phyloP scores from a whole-genome alignment of 176 grass and related monocot species.

The Pontederia crassipes region DNA sequence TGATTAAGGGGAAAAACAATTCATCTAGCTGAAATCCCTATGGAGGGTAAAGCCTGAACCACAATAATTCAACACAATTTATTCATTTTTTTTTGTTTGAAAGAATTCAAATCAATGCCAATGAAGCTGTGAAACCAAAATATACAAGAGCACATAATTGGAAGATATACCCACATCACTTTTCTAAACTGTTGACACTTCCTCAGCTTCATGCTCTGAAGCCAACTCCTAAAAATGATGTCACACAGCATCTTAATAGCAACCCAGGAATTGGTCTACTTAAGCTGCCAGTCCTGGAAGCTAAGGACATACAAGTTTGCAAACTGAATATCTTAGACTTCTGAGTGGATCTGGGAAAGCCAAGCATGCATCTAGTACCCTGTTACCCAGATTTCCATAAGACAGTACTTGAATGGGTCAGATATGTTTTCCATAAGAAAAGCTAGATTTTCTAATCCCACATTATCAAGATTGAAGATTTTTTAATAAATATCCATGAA shows the following conservation, averaged over 20 bases:
- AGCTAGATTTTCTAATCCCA: slow-evolving; percentile 7
- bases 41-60: no score
- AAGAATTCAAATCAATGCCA: no score
- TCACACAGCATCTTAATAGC: slow-evolving; percentile 26
- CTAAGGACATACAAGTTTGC: slow-evolving; percentile 33
- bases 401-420: slow-evolving; percentile 12
- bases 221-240: not conserved
- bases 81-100: no score
- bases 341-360: slow-evolving; percentile 22
- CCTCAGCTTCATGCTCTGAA: not conserved
- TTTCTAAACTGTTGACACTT: no score
- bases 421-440: not conserved
- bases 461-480: not conserved
- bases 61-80: no score
- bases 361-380: slow-evolving; percentile 31
- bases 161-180: no score
- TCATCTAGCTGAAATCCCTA: no score
- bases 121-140: no score
- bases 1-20: no score
- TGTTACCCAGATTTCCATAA: slow-evolving; percentile 24
- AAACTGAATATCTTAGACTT: slow-evolving; percentile 27
- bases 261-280: slow-evolving; percentile 25
- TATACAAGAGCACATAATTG: no score
- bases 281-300: slow-evolving; percentile 24
- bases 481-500: not conserved